Percentiles rank a stretch among this genome's conserved stretches.
phyloP scores from a whole-genome alignment of 2,329 filamentous ascomycete species.

The Ploettnerulaceae sp. region DNA sequence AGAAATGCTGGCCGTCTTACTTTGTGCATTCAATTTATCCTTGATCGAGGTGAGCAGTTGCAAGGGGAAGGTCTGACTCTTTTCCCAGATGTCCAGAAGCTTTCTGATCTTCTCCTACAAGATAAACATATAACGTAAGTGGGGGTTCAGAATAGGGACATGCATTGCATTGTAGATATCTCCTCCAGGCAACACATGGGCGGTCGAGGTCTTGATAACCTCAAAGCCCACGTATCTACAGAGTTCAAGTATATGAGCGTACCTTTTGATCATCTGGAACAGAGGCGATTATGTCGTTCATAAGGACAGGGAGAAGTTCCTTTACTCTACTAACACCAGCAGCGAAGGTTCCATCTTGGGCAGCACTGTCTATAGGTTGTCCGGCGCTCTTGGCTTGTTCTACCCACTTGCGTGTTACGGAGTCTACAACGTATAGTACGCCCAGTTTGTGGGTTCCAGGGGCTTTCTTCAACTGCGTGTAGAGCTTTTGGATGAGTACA shows the following conservation, averaged over 20 bases:
- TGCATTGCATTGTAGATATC: constrained; percentile 13
- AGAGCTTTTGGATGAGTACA: constrained; percentile 91
- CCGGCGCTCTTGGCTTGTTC: constrained; percentile 86
- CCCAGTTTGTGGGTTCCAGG: constrained; percentile 95
- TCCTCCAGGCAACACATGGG: constrained; percentile 16
- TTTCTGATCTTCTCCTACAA: constrained; percentile 93
- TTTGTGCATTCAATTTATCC: constrained; percentile 65
- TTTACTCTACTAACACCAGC: constrained; percentile 95
- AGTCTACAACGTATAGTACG: constrained; percentile 99
- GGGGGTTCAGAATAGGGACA: constrained; percentile 26
- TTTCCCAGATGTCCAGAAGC: constrained; percentile 96
- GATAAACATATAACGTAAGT: constrained; percentile 45
- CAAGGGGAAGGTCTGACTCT: constrained; percentile 82
- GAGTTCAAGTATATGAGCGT: constrained; percentile 46
- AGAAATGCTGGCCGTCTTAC: constrained; percentile 50
- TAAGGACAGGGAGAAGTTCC: constrained; percentile 85
- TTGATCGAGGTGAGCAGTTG: constrained; percentile 78
- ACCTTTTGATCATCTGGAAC: constrained; percentile 95
- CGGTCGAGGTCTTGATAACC: constrained; percentile 24
- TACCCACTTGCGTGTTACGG: constrained; percentile 98
- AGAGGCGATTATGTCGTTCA: constrained; percentile 89
- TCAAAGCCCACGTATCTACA: constrained; percentile 21
- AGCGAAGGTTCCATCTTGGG: constrained; percentile 87
- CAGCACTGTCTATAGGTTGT: constrained; percentile 74
- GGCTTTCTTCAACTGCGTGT: constrained; percentile 94